Base-by-base conservation (phyloP, 306 rosid species). In the Erythrophleum fordii region DNA sequence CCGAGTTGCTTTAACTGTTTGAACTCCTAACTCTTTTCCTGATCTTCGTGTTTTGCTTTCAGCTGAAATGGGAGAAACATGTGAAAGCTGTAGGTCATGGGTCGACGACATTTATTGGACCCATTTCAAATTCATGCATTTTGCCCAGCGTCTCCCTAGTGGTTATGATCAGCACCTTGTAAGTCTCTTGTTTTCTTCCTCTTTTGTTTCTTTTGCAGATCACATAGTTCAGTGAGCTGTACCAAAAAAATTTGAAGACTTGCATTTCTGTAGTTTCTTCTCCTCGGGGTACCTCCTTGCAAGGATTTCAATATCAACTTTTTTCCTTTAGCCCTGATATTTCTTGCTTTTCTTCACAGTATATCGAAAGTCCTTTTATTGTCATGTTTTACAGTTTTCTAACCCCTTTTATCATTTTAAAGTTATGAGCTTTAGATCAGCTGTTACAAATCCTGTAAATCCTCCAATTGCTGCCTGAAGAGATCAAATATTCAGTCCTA, bases 51-150 rank as follows among this genome's bases (percentile, higher is more conserved):
- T 26, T 12, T 66, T 4, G 52, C 45, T 39, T 37, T 74, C 11
- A 42, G 6, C 22, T 20, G 65, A 45, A 77, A 88, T 88, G 92
- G 87, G 45, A 39, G 70, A 78, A 51, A 35, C 55, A 29, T 68
- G 82, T 46, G 9, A 28, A 45, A 73, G 55, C 25, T 77, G 81
- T 79, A 61, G 82, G 69, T 85, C 89, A 1, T 86, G 84, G 94
- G 87, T 46, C 3, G 89, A 92, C 11, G 89, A 89, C n/a, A 80
- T 90, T 51, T 89, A 90, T 76, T 90, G 94, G 94, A 69, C 69
- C 75, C 94, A 86, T 86, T 92, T 92, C 34, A 88, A 89, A 42
- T 74, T 82, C 74, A 68, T 42, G 18, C 94, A 81, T 62, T 90
- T 92, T 22, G 77, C 83, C 10, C 90, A 75, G 22, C 82, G 82